These are phyloP conservation scores for Cladosporium oxysporum DNA, from an alignment of 2,329 filamentous ascomycete species.

Conservation along the genomic window DNA sequence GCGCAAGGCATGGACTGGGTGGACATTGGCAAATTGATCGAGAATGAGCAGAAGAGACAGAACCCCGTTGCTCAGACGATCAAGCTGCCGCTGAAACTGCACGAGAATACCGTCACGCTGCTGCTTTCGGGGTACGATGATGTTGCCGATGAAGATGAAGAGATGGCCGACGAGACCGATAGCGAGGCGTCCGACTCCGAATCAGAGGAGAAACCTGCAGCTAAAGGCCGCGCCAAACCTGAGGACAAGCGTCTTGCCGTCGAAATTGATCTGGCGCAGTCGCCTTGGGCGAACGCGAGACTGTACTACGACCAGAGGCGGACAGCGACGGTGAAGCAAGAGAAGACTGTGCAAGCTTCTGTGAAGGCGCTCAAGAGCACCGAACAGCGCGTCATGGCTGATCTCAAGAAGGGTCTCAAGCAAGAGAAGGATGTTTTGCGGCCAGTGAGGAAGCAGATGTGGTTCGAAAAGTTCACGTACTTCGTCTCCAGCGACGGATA, in stretches of 20 bases:
- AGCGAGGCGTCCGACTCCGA: slow-evolving; percentile 63
- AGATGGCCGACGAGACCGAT: slow-evolving; percentile 64
- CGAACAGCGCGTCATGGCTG: slow-evolving; percentile 81
- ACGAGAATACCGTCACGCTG: slow-evolving; percentile 86
- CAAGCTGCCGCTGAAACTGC: slow-evolving; percentile 79
- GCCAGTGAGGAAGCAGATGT: slow-evolving; percentile 78
- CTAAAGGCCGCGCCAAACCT: slow-evolving; percentile 33
- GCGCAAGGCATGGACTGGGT: slow-evolving; percentile 97
- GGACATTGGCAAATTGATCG: slow-evolving; percentile 83
- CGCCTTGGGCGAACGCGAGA: slow-evolving; percentile 85
- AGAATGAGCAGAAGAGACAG: slow-evolving; percentile 75
- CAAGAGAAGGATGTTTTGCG: slow-evolving; percentile 87
- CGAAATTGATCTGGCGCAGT: slow-evolving; percentile 80
- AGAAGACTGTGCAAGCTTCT: slow-evolving; percentile 81
- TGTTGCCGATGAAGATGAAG: slow-evolving; percentile 57
- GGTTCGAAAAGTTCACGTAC: slow-evolving; percentile 97
- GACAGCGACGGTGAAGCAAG: slow-evolving; percentile 78
- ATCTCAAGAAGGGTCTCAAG: slow-evolving; percentile 84
- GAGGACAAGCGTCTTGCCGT: slow-evolving; percentile 61
- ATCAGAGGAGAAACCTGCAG: slow-evolving; percentile 52
- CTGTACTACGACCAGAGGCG: slow-evolving; percentile 92
- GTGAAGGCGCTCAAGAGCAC: slow-evolving; percentile 82
- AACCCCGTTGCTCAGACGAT: slow-evolving; percentile 89
- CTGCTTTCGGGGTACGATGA: slow-evolving; percentile 70
- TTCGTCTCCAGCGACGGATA: slow-evolving; percentile 97